A percentile compares a stretch with the other conserved stretches of the same genome.
phyloP scores from a whole-genome alignment of 805 yeast genomes.

The Limtongia smithiae region DNA sequence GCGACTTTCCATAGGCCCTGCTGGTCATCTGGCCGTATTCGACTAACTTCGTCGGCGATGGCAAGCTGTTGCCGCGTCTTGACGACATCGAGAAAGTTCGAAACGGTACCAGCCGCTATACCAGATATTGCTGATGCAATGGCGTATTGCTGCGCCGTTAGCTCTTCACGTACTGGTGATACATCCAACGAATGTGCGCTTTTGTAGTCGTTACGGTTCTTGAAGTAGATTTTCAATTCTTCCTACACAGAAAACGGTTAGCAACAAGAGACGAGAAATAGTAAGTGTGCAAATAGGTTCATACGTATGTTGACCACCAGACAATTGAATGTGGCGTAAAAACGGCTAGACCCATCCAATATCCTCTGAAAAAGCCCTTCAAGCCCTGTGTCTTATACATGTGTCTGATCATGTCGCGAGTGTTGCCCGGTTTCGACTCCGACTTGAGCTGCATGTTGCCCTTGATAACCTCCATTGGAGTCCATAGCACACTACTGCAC shows the following conservation, averaged over 20 bases:
- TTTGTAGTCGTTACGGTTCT: slow-evolving; percentile 1
- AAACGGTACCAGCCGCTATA: slow-evolving; percentile 37
- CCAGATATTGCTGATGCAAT: slow-evolving; percentile 40
- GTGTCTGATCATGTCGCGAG: slow-evolving; percentile 29
- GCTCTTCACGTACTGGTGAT: not conserved
- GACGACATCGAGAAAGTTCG: slow-evolving; percentile 43
- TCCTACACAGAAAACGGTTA: slow-evolving; percentile 8
- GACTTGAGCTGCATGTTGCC: slow-evolving; percentile 43
- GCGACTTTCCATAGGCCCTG: slow-evolving; percentile 39
- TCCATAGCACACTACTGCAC: slow-evolving; percentile 37
- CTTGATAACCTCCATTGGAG: slow-evolving; percentile 46
- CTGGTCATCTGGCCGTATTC: slow-evolving; percentile 41
- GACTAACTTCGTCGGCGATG: slow-evolving; percentile 40
- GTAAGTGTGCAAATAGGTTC: not conserved
- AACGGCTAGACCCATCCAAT: slow-evolving; percentile 45
- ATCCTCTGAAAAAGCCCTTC: slow-evolving; percentile 76
- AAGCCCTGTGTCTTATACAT: slow-evolving; percentile 65
- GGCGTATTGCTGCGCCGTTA: slow-evolving; percentile 22
- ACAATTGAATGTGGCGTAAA: slow-evolving; percentile 44
- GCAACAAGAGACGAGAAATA: not conserved
- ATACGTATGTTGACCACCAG: slow-evolving; percentile 43
- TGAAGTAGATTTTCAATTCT: slow-evolving; percentile 12
- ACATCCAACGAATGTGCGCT: not conserved
- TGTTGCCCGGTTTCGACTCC: slow-evolving; percentile 22
- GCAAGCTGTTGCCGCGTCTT: slow-evolving; percentile 47